A percentile compares a stretch with the other conserved stretches of the same genome.
Evolutionary conservation across 116 monocot species (phyloP).

Genomic region (Thalassia testudinum): DNA sequence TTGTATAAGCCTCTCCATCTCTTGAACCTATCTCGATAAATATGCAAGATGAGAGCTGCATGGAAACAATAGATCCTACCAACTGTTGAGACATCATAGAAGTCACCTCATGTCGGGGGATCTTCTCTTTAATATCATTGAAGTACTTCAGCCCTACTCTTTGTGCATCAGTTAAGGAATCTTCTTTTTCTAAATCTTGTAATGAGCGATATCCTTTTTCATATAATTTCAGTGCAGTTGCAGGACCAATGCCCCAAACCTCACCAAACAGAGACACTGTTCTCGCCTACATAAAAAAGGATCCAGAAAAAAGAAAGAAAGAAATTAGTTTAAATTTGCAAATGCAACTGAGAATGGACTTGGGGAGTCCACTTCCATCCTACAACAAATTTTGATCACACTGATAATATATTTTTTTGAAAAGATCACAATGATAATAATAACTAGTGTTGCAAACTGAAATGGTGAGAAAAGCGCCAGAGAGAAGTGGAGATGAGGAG

Average conservation of each 20-base stretch:
- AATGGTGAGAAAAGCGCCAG: too few species aligned
- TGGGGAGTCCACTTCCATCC: too few species aligned
- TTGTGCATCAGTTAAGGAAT: constrained; percentile 60
- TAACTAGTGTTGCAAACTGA: too few species aligned
- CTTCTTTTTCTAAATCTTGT: constrained; percentile 62
- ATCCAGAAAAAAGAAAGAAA: too few species aligned
- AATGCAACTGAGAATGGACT: too few species aligned
- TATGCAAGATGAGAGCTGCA: neutral
- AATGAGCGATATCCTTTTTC: constrained; percentile 82
- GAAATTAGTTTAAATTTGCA: too few species aligned
- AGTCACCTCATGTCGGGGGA: constrained; percentile 72
- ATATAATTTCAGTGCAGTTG: constrained; percentile 89
- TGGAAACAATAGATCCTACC: neutral
- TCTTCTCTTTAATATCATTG: constrained; percentile 68
- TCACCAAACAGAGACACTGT: constrained; percentile 77
- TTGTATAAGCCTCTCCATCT: constrained; percentile 80
- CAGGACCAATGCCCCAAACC: constrained; percentile 97
- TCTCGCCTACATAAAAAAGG: constrained; percentile 26
- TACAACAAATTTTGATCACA: too few species aligned
- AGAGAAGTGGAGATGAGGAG: too few species aligned
- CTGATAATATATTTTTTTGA: too few species aligned
- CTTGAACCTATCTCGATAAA: constrained; percentile 37
- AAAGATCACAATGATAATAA: too few species aligned
- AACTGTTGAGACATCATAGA: neutral
- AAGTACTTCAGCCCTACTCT: constrained; percentile 66